Conservation (phyloP, 208 protist species). For the Porcisia deanei region DNA sequence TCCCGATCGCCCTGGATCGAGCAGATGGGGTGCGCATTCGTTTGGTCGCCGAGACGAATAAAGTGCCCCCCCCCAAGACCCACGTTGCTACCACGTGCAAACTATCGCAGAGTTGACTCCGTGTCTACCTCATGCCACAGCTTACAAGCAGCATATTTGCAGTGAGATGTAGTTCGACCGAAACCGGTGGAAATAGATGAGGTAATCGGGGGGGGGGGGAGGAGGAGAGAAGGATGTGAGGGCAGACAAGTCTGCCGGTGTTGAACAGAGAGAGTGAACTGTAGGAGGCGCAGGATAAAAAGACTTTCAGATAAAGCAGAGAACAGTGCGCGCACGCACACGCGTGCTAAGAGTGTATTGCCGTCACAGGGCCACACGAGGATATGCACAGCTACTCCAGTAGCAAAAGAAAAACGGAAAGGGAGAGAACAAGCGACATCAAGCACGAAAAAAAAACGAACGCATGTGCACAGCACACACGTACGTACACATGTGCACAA, state of each 20-base stretch:
- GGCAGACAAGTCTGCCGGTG: neutral
- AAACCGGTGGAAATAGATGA: neutral
- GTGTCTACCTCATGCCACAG: neutral
- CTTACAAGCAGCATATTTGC: neutral
- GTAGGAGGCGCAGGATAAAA: neutral
- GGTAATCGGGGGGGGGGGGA: neutral
- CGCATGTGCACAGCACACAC: too few species aligned
- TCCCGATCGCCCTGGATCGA: neutral
- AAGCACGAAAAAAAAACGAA: too few species aligned
- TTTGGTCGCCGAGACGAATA: neutral
- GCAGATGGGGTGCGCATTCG: neutral
- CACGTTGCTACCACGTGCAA: neutral
- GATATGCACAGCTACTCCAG: too few species aligned
- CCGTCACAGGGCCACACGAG: neutral
- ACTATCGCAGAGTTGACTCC: neutral
- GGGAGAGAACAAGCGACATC: too few species aligned
- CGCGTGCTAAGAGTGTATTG: neutral
- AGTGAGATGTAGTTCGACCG: neutral
- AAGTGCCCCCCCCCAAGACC: neutral
- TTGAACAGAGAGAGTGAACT: too few species aligned
- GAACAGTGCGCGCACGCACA: neutral
- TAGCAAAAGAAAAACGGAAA: too few species aligned
- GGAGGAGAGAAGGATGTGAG: neutral
- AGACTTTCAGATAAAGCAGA: neutral
- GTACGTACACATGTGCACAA: too few species aligned